phyloP scores from a whole-genome alignment of 805 yeast genomes.

The Kluyveromyces dobzhanskii region DNA sequence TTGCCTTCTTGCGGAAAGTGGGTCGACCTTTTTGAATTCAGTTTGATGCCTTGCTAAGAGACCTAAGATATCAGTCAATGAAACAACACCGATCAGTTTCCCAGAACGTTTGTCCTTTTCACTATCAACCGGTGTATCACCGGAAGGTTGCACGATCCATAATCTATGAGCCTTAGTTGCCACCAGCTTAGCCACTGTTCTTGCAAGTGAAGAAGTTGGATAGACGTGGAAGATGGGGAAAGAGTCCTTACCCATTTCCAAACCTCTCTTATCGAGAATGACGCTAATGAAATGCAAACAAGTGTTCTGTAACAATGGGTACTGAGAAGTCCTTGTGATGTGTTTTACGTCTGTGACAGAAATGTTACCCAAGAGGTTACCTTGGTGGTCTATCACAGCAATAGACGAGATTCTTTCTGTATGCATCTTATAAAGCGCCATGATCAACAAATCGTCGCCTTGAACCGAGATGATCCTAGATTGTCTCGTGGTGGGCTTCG shows the following conservation, averaged over 20 bases:
- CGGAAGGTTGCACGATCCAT: slow-evolving; percentile 64
- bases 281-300: slow-evolving; percentile 85
- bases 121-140: slow-evolving; percentile 20
- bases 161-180: slow-evolving; percentile 91
- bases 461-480: slow-evolving; percentile 66
- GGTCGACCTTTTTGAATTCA: slow-evolving; percentile 73
- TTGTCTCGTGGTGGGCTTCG: slow-evolving; percentile 31
- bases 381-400: slow-evolving; percentile 80
- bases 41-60: slow-evolving; percentile 53
- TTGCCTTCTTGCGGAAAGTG: slow-evolving; percentile 79
- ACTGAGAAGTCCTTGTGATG: slow-evolving; percentile 79
- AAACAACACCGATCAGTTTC: slow-evolving; percentile 80
- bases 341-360: slow-evolving; percentile 90
- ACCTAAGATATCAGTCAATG: slow-evolving; percentile 83
- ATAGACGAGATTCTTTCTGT: slow-evolving; percentile 75
- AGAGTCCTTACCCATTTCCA: slow-evolving; percentile 80
- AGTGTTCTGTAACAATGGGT: slow-evolving; percentile 69
- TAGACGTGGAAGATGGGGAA: slow-evolving; percentile 95
- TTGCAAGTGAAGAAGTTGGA: slow-evolving; percentile 65
- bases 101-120: slow-evolving; percentile 58
- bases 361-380: slow-evolving; percentile 78
- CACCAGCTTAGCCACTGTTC: slow-evolving; percentile 89
- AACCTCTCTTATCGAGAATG: slow-evolving; percentile 78
- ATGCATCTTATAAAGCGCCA: slow-evolving; percentile 82
- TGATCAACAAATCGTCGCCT: slow-evolving; percentile 82